Base-by-base conservation (phyloP, 495 filamentous ascomycete species). In the Hyaloscypha hepaticicola region DNA sequence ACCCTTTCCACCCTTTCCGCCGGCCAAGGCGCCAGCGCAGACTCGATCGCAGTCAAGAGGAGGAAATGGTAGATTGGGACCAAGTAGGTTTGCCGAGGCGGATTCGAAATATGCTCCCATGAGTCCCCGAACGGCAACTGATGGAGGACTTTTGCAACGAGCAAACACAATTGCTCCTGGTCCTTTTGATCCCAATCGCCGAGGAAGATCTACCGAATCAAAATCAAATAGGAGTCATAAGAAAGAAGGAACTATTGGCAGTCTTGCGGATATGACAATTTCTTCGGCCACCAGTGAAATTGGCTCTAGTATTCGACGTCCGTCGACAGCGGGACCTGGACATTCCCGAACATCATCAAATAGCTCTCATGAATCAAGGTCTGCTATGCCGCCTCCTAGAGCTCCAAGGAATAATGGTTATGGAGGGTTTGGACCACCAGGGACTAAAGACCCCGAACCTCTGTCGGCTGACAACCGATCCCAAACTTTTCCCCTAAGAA, bases 111-210 rank as follows among this genome's bases (percentile, higher is more conserved):
- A 79, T 72, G 77, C 74, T 19, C 80, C 87, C 1, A 71, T 74
- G 22, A 83, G 77, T 51, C 80, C 84, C 49, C 72, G 66, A 26
- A 65, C 66, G 6, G 71, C 67, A 27, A 77, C 66, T 31, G 73
- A 72, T 61, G 76, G 75, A 24, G 80, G 75, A 31, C 69, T 81
- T 67, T 66, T 87, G 71, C 79, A 85, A 59, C 80, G 83, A 61
- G 85, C 90, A 82, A 82, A 90, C 66, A 80, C 76, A 28, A 87
- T 90, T 73, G 80, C 83, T 19, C 87, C 87, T 22, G 87, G 87
- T 0, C 89, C 89, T 6, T 89, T 91, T 68, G 84, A 84, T 67
- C 67, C 79, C 16, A 76, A 72, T 53, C 68, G 70, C 56, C 48
- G 68, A 9, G 58, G 50, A 34, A 66, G 49, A 38, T 3, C 26